Evolutionary conservation across 495 filamentous ascomycete species (phyloP), one percentile per base, ranked within the genome.

Genomic region (Aspergillus diversus): DNA sequence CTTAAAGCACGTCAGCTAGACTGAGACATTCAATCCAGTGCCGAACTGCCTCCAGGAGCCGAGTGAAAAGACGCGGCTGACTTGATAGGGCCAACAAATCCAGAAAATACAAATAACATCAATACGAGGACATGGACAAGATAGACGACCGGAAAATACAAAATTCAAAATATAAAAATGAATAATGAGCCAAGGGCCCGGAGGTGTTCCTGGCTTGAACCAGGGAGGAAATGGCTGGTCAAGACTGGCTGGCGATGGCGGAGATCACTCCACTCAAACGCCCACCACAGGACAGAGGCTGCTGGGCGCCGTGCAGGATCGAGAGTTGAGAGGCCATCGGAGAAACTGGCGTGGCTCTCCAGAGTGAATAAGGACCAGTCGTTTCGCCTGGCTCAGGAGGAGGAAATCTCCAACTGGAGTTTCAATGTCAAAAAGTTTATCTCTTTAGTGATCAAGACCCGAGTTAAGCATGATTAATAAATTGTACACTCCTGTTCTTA

Each of bases 121-220:
- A 39, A 58, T 21, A 48, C 39, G 16, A 48, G 42, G 43, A 15
- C 16, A 57, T 27, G 7, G 16, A 27, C 7, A 32, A 54, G 31
- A 54, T 12, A 34, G 50, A 49, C 42, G 50, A 46, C 37, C 42
- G 50, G 48, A 31, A 60, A 60, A 53, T 52, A 60, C 33, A 55
- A 61, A 61, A 33, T 32, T n/a, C 13, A 55, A 50, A 47, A 55
- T 27, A 61, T 42, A 59, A 59, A 62, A 60, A 60, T 49, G 1
- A 34, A 51, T 42, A 34, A 52, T 43, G 60, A 57, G 61, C 66
- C 65, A 68, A 71, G 69, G 56, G 59, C 56, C 69, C 63, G 0
- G 63, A 71, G 68, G 68, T 71, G 68, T 71, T 71, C 68, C 65
- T 68, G 68, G 68, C 61, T 59, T 67, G 63, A 66, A 61, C 64